These are phyloP conservation scores for Novymonas esmeraldas DNA, from an alignment of 208 protist species.

Conservation along the genomic window DNA sequence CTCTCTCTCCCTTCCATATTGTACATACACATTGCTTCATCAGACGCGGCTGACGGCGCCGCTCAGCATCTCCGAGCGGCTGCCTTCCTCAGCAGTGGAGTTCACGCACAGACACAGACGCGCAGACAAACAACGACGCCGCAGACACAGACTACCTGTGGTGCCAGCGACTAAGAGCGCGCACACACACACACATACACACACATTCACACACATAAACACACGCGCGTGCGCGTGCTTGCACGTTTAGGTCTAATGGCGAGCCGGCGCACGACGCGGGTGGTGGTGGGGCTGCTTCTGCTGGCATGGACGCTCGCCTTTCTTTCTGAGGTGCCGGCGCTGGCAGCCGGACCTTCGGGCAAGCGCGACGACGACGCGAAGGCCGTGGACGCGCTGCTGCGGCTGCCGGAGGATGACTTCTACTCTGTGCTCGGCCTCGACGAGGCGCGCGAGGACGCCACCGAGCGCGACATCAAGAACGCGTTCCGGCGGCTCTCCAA, in stretches of 20 bases:
- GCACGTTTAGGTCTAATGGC: background rate
- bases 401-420: conserved; percentile 57
- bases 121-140: too few relatives aligned
- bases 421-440: conserved; percentile 75
- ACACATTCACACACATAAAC: background rate
- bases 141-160: too few relatives aligned
- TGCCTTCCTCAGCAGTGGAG: too few relatives aligned
- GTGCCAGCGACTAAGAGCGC: too few relatives aligned
- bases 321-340: conserved; percentile 5
- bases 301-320: conserved; percentile 7
- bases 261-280: background rate
- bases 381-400: conserved; percentile 12
- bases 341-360: background rate
- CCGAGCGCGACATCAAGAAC: conserved; percentile 81
- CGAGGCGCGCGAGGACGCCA: conserved; percentile 64
- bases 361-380: conserved; percentile 8
- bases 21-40: too few relatives aligned
- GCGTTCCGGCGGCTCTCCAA: conserved; percentile 78
- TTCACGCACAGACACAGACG: too few relatives aligned
- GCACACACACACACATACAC: background rate
- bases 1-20: background rate
- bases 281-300: conserved; percentile 14
- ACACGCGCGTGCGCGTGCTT: background rate
- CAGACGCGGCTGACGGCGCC: too few relatives aligned
- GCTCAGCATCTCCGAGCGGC: too few relatives aligned